Conservation (phyloP, 2,329 filamentous ascomycete genomes). For the Paracorniculantispora psalliotae region DNA sequence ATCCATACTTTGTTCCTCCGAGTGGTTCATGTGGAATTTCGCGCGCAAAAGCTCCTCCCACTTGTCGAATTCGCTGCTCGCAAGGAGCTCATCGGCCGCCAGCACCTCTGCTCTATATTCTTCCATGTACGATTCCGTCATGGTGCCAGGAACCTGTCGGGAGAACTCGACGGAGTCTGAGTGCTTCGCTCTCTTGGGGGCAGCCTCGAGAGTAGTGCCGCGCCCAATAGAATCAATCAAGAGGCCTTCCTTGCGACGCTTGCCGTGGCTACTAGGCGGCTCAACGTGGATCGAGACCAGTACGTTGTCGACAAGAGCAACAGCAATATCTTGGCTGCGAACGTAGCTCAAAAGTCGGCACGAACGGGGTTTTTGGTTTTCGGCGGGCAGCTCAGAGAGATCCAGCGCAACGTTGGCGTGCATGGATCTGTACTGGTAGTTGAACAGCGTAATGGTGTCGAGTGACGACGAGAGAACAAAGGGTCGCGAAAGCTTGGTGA, state of each 20-base stretch:
- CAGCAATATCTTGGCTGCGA: slow-evolving; percentile 59
- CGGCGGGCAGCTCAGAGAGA: slow-evolving; percentile 34
- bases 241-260: slow-evolving; percentile 55
- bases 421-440: slow-evolving; percentile 62
- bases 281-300: slow-evolving; percentile 67
- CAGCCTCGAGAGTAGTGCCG: slow-evolving; percentile 42
- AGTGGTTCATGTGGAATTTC: slow-evolving; percentile 40
- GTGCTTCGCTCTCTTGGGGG: slow-evolving; percentile 28
- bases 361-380: slow-evolving; percentile 29
- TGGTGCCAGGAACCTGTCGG: slow-evolving; percentile 41
- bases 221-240: slow-evolving; percentile 71
- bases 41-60: slow-evolving; percentile 48
- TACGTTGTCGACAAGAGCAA: slow-evolving; percentile 58
- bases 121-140: slow-evolving; percentile 45
- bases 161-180: slow-evolving; percentile 30
- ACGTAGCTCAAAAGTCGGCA: slow-evolving; percentile 57
- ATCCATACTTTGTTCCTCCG: background rate
- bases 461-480: slow-evolving; percentile 59
- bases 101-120: slow-evolving; percentile 41
- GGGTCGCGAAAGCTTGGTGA: slow-evolving; percentile 61
- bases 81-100: slow-evolving; percentile 44
- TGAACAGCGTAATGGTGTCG: slow-evolving; percentile 57
- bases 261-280: slow-evolving; percentile 50
- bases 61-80: slow-evolving; percentile 38
- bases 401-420: slow-evolving; percentile 46